These are phyloP conservation scores for Eugenia klotzschiana DNA, from an alignment of 441 rosid genomes.

Conservation along the genomic window DNA sequence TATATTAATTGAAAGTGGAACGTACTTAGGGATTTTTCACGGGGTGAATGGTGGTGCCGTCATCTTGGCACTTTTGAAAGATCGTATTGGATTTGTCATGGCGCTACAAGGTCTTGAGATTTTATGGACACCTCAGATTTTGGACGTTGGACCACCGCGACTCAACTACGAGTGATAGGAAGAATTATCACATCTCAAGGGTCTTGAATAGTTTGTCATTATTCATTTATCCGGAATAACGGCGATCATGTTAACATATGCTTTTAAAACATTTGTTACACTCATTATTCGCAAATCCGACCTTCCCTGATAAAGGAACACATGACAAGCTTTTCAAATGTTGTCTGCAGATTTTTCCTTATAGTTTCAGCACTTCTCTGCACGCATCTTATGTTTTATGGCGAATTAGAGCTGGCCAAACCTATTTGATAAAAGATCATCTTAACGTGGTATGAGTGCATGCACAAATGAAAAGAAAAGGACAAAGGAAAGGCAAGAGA, in stretches of 20 bases:
- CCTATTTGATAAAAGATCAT: background rate
- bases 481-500: background rate
- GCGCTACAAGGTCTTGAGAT: background rate
- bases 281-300: too few species aligned
- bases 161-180: background rate
- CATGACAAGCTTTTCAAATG: too few species aligned
- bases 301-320: too few species aligned
- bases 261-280: background rate
- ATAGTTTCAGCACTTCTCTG: too few species aligned
- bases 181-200: background rate
- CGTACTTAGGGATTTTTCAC: background rate
- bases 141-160: background rate
- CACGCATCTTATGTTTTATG: background rate
- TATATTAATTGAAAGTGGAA: too few species aligned
- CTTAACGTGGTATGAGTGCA: background rate
- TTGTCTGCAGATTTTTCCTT: too few species aligned
- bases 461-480: background rate
- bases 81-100: background rate
- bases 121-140: background rate
- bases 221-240: background rate
- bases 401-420: background rate
- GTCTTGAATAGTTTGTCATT: background rate
- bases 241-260: background rate
- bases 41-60: background rate
- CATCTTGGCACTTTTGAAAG: background rate